A percentile compares a stretch with the other conserved stretches of the same genome.
phyloP scores from a whole-genome alignment of 805 yeast species.

The Cyberlindnera misumaiensis region DNA sequence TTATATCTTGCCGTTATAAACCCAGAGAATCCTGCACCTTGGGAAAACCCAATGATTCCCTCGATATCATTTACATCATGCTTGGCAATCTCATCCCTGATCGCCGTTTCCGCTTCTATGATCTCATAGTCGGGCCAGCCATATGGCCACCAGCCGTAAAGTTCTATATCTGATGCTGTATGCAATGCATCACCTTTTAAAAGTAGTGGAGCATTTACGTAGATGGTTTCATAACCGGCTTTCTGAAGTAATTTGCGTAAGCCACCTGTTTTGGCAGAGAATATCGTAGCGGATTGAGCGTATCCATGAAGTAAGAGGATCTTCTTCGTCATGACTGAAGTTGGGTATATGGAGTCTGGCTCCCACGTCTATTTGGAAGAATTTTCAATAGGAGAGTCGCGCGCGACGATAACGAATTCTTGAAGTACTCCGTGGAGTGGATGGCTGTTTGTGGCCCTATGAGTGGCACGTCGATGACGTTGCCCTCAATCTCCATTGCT shows the following conservation, averaged over 20 bases:
- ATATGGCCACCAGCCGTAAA: constrained; percentile 68
- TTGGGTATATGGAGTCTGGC: background rate
- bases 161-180: constrained; percentile 27
- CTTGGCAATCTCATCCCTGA: constrained; percentile 33
- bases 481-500: too few species aligned
- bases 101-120: constrained; percentile 32
- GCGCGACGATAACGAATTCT: too few species aligned
- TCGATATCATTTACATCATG: constrained; percentile 63
- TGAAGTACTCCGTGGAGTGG: too few species aligned
- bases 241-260: constrained; percentile 62
- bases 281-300: constrained; percentile 74
- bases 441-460: too few species aligned
- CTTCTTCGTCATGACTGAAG: constrained; percentile 31
- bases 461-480: too few species aligned
- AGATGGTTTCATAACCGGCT: constrained; percentile 59
- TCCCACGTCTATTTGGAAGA: background rate
- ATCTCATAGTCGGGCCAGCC: constrained; percentile 25
- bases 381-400: background rate
- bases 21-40: constrained; percentile 83
- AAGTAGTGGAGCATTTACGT: constrained; percentile 66
- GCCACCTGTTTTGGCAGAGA: constrained; percentile 81
- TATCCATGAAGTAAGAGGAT: constrained; percentile 86
- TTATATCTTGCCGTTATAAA: constrained; percentile 39
- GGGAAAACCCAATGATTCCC: constrained; percentile 86
- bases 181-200: constrained; percentile 65